Evolutionary conservation across 192 early-diverging fungal species (phyloP), one percentile per base, ranked within the genome.

Genomic region (Blastocladiella britannica): DNA sequence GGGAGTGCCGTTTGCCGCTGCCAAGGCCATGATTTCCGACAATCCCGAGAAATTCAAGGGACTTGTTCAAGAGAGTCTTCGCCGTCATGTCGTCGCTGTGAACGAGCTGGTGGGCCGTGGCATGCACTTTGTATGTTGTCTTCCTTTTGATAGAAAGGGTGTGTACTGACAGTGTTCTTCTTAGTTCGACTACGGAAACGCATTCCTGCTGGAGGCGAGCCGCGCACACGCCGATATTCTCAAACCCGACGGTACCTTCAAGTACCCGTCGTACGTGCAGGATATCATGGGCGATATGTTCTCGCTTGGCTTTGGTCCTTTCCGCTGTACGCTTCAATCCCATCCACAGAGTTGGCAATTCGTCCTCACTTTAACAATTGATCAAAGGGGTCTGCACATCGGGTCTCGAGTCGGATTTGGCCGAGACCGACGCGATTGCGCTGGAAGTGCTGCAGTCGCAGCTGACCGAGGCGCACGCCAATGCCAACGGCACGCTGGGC

Each of bases 231-330:
- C 61, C 12, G 26, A 62, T 25, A 56, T 62, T 22, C 29, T 62
- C 27, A 25, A 25, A 26, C 31, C 7, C 23, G 55, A 55, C n/a
- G 61, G 61, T 15, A 55, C 29, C 6, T 62, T 62, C 55, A 62
- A 62, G 56, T 62, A 62, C 51, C 61, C 61, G n/a, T 58, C 55
- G 28, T 62, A 62, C 30, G 61, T 62, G 20, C 61, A 62, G 31
- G 61, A 56, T 9, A 62, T 62, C 31, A 62, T 62, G 61, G 61
- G 61, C 15, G 61, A 62, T 26, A 62, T 62, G 26, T 62, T 62
- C 30, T 56, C 55, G n/a, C 61, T 62, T 0, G 61, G 61, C 0
- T 62, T 62, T 31, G 61, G 61, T 27, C 61, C 61, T 3, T 62
- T 62, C 61, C 61, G 61, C 18, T 62, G 61, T 47, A 47, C 37